Evolutionary conservation across 2,329 filamentous ascomycete species (phyloP).

Genomic region (Fusarium papillatum): DNA sequence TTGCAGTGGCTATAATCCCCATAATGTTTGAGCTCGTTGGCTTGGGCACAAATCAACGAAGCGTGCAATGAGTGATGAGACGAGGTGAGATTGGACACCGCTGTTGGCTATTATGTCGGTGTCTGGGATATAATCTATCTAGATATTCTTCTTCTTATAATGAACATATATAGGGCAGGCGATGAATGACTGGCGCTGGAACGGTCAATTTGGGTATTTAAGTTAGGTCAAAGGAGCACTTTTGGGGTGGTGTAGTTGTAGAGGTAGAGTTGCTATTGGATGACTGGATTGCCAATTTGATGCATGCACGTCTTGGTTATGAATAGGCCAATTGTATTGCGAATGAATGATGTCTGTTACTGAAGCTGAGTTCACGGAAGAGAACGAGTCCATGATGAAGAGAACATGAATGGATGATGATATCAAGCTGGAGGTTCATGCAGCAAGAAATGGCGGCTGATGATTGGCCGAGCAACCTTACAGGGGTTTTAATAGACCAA

Average conservation of each 20-base stretch:
- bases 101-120: constrained; percentile 13
- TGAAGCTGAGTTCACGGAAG: background rate
- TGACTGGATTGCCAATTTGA: background rate
- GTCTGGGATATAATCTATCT: constrained; percentile 29
- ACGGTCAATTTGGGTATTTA: constrained; percentile 22
- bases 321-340: background rate
- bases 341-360: background rate
- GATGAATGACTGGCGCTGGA: constrained; percentile 37
- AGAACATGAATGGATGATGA: background rate
- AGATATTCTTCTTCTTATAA: constrained; percentile 30
- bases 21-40: constrained; percentile 76
- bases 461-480: constrained; percentile 25
- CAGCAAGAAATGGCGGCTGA: background rate
- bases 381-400: background rate
- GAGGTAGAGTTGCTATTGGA: constrained; percentile 21
- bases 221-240: constrained; percentile 11
- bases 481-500: constrained; percentile 46
- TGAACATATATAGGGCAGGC: constrained; percentile 37
- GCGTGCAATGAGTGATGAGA: constrained; percentile 37
- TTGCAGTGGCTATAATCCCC: constrained; percentile 83
- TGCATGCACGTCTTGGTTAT: background rate
- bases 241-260: constrained; percentile 14
- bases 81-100: constrained; percentile 21
- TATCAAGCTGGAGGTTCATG: background rate
- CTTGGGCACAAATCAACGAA: constrained; percentile 58